Conservation (phyloP, 495 filamentous ascomycete species). For the Penicillium maclennaniae region DNA sequence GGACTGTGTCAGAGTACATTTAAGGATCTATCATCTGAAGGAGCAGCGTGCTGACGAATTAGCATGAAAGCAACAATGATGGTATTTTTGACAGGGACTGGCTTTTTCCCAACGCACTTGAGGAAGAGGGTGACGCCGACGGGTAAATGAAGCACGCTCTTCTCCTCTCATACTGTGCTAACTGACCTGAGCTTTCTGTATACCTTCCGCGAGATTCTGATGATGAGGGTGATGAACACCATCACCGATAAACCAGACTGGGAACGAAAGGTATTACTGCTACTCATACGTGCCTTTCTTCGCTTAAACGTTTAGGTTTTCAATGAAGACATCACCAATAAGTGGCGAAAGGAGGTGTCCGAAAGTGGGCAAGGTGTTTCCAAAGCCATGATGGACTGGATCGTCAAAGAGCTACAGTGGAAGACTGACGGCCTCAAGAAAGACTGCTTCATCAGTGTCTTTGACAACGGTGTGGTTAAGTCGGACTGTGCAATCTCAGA, state of each 20-base stretch:
- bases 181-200: too few relatives aligned
- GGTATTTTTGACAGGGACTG: background rate
- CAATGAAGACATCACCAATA: slow-evolving; percentile 38
- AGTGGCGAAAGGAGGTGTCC: slow-evolving; percentile 37
- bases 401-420: slow-evolving; percentile 49
- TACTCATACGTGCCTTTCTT: background rate
- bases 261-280: slow-evolving; percentile 38
- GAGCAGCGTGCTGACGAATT: background rate
- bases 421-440: slow-evolving; percentile 33
- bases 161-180: too few relatives aligned
- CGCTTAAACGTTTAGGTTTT: slow-evolving; percentile 26
- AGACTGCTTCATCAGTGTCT: slow-evolving; percentile 24
- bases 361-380: slow-evolving; percentile 31
- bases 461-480: slow-evolving; percentile 34
- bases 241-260: slow-evolving; percentile 47
- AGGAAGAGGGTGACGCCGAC: background rate
- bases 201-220: slow-evolving; percentile 11
- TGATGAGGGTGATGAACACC: slow-evolving; percentile 35
- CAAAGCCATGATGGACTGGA: slow-evolving; percentile 45
- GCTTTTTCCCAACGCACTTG: background rate
- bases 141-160: too few relatives aligned
- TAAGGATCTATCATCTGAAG: background rate
- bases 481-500: slow-evolving; percentile 32
- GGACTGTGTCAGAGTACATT: background rate
- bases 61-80: background rate